Conservation (phyloP, 2,329 filamentous ascomycete genomes). For the Juglanconis sp. region DNA sequence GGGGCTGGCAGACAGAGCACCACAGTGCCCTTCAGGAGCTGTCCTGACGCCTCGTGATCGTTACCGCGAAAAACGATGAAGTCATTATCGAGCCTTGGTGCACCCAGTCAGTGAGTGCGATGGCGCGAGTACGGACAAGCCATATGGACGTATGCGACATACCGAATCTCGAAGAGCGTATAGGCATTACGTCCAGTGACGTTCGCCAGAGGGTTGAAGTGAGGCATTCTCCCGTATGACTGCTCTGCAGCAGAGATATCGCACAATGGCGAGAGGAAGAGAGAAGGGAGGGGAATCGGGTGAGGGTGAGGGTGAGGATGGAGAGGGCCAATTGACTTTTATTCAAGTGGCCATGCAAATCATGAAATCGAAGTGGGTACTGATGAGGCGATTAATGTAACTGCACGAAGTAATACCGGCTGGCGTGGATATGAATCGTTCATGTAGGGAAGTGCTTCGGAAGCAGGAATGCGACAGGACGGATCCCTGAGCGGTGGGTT, state of each 20-base stretch:
- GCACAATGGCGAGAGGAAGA: not conserved
- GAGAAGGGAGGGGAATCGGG: conserved; percentile 3
- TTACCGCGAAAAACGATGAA: conserved; percentile 75
- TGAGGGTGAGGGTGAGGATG: not conserved
- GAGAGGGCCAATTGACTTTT: conserved; percentile 14
- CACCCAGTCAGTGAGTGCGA: conserved; percentile 7
- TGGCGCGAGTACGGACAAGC: not conserved
- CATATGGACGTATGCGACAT: conserved; percentile 25
- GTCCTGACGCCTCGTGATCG: conserved; percentile 72
- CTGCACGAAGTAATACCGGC: conserved; percentile 13
- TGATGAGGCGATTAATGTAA: conserved; percentile 11
- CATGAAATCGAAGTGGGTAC: conserved; percentile 14
- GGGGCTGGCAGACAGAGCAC: conserved; percentile 70
- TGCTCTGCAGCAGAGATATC: conserved; percentile 3
- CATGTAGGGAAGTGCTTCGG: conserved; percentile 4
- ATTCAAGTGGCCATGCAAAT: conserved; percentile 17
- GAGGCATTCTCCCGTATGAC: conserved; percentile 43
- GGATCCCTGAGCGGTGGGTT: not conserved
- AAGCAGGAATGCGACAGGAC: conserved; percentile 12
- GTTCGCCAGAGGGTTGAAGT: conserved; percentile 53
- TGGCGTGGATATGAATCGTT: conserved; percentile 12
- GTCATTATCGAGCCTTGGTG: conserved; percentile 67
- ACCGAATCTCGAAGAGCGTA: conserved; percentile 59
- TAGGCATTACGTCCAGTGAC: conserved; percentile 49
- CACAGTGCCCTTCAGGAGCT: conserved; percentile 69